A percentile compares a stretch with the other conserved stretches of the same genome.
These are phyloP conservation scores for Asparagopsis taxiformis DNA, from an alignment of 31 red algal genomes.

Conservation along the genomic window DNA sequence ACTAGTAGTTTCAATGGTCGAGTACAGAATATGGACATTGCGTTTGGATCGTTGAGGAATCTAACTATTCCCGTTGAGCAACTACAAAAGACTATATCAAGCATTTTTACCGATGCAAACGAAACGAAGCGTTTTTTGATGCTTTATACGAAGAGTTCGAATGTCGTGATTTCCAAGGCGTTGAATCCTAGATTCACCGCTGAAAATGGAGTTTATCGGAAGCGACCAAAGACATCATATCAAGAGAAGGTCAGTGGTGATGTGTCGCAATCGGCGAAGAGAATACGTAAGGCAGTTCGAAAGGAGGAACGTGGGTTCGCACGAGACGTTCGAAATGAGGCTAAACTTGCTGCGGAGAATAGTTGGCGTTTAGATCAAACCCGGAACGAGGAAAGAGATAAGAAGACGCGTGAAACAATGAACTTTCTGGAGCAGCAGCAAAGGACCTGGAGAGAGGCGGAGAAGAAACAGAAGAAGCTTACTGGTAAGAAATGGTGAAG, in stretches of 20 bases:
- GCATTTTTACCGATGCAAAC: neutral
- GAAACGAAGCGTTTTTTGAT: constrained; percentile 19
- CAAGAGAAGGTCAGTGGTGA: constrained; percentile 11
- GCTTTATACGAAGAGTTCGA: constrained; percentile 29
- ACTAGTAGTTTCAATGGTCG: constrained; percentile 15
- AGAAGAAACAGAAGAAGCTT: constrained; percentile 62
- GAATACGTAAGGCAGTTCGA: constrained; percentile 34
- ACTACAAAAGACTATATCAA: neutral
- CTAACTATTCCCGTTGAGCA: neutral
- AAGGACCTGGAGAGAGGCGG: constrained; percentile 50
- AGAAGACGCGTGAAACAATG: constrained; percentile 23
- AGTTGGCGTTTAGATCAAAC: neutral
- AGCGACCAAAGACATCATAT: constrained; percentile 25
- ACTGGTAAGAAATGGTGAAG: constrained; percentile 61
- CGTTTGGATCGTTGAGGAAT: too few species aligned
- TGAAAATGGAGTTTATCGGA: constrained; percentile 55
- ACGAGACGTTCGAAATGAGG: constrained; percentile 43
- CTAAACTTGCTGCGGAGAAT: constrained; percentile 7
- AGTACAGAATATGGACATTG: too few species aligned
- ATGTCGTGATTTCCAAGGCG: constrained; percentile 6
- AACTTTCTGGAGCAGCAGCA: constrained; percentile 61
- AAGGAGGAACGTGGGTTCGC: constrained; percentile 56
- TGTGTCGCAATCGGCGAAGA: constrained; percentile 16
- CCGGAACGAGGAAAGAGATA: constrained; percentile 19
- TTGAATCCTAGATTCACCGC: constrained; percentile 50